A percentile compares a stretch with the other conserved stretches of the same genome.
Evolutionary conservation across 2,329 filamentous ascomycete species (phyloP).

Genomic region (Meredithiella fracta): DNA sequence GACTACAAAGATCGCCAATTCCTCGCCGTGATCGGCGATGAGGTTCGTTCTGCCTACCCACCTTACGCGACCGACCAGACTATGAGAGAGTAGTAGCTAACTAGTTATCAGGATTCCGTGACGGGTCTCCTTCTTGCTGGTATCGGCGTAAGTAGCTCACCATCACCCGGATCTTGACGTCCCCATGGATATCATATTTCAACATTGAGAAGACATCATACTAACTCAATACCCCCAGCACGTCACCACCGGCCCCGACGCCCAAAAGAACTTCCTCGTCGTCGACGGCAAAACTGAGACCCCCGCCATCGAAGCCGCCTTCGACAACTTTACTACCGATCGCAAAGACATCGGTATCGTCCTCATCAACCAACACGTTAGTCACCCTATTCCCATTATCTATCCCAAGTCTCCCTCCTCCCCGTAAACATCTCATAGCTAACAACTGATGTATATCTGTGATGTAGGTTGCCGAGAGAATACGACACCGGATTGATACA

Average conservation of each 20-base stretch:
- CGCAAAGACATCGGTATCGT: slow-evolving; percentile 95
- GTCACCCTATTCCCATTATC: slow-evolving; percentile 15
- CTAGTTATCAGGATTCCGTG: slow-evolving; percentile 65
- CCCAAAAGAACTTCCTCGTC: slow-evolving; percentile 94
- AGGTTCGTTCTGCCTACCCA: slow-evolving; percentile 36
- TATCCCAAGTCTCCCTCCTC: background rate
- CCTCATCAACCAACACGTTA: slow-evolving; percentile 92
- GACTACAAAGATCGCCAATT: slow-evolving; percentile 80
- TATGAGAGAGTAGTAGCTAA: too few species aligned
- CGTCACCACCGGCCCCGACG: slow-evolving; percentile 72
- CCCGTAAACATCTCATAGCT: background rate
- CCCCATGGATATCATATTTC: too few species aligned
- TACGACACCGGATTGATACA: slow-evolving; percentile 75
- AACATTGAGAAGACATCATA: too few species aligned
- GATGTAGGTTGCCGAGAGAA: slow-evolving; percentile 88
- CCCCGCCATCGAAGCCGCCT: slow-evolving; percentile 71
- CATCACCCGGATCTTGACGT: too few species aligned
- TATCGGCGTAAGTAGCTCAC: slow-evolving; percentile 52
- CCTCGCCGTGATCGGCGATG: slow-evolving; percentile 92
- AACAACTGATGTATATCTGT: background rate
- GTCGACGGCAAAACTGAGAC: slow-evolving; percentile 90
- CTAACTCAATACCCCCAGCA: slow-evolving; percentile 41
- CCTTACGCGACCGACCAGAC: too few species aligned
- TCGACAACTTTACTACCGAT: slow-evolving; percentile 73
- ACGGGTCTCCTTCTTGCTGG: slow-evolving; percentile 90